These are phyloP conservation scores for Arthromyces matolae DNA, from an alignment of 768 basidiomycete genomes.

Conservation along the genomic window DNA sequence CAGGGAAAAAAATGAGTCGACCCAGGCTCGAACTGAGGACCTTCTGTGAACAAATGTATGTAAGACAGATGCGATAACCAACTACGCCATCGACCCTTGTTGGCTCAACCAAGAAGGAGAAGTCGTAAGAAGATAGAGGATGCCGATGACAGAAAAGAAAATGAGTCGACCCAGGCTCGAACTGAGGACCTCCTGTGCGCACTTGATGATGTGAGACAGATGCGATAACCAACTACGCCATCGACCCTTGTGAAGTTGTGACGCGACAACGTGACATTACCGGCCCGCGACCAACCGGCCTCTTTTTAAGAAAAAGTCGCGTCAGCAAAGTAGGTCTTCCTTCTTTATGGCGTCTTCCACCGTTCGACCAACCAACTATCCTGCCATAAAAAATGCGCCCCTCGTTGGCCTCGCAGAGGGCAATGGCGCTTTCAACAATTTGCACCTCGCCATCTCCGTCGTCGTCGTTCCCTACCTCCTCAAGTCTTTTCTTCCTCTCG, in stretches of 20 bases:
- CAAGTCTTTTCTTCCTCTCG: slow-evolving; percentile 77
- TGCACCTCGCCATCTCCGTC: slow-evolving; percentile 72
- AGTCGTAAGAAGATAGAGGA: too few relatives aligned
- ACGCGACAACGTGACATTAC: too few relatives aligned
- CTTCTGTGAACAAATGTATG: too few relatives aligned
- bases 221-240: slow-evolving; percentile 78
- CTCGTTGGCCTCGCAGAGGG: slow-evolving; percentile 81
- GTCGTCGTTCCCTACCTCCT: slow-evolving; percentile 80
- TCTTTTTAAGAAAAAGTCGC: slow-evolving; percentile 5
- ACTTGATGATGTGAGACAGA: slow-evolving; percentile 56
- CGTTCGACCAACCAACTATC: background rate
- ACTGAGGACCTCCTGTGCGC: too few relatives aligned
- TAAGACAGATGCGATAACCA: too few relatives aligned
- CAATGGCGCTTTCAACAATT: slow-evolving; percentile 79
- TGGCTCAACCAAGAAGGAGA: too few relatives aligned
- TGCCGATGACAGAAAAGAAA: slow-evolving; percentile 1
- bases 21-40: too few relatives aligned
- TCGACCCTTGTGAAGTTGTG: slow-evolving; percentile 34
- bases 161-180: too few relatives aligned
- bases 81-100: background rate
- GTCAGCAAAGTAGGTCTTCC: background rate
- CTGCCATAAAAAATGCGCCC: slow-evolving; percentile 75
- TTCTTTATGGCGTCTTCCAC: background rate
- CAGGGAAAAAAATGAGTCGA: background rate
- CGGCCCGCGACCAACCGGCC: too few relatives aligned